Conservation (phyloP, 1,284 basidiomycete genomes). For the Cystobasidiaceae sp. region DNA sequence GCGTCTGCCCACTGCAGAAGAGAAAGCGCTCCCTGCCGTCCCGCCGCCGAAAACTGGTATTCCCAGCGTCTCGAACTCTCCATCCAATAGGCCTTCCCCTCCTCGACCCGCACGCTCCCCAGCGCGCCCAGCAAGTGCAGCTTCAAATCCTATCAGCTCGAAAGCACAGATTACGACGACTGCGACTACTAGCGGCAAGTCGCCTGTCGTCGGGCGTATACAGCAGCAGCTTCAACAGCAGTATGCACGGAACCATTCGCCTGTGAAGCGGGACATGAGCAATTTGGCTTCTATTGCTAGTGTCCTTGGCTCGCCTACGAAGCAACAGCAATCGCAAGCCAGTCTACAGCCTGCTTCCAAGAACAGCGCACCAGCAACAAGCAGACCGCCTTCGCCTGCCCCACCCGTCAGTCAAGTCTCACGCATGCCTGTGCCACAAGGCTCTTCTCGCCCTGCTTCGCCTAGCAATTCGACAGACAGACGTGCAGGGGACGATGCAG, state of each 20-base stretch:
- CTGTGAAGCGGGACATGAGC: conserved; percentile 26
- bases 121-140: no score
- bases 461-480: background rate
- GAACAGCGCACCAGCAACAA: background rate
- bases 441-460: background rate
- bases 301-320: conserved; percentile 15
- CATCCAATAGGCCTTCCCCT: no score
- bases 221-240: background rate
- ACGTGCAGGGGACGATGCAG: background rate
- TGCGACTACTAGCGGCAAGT: no score
- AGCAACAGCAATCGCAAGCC: background rate
- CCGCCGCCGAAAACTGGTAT: background rate
- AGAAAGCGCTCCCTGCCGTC: conserved; percentile 8
- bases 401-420: background rate
- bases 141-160: no score
- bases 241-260: background rate
- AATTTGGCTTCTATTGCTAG: conserved; percentile 25
- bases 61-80: background rate
- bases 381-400: conserved; percentile 10
- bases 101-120: no score
- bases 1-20: background rate
- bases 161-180: no score
- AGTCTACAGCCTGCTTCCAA: background rate
- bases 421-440: background rate
- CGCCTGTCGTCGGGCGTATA: no score